Percentiles rank a stretch among this genome's conserved stretches.
Evolutionary conservation across 1,284 basidiomycete genomes (phyloP).

Genomic region (Fomitopsis pinicola): DNA sequence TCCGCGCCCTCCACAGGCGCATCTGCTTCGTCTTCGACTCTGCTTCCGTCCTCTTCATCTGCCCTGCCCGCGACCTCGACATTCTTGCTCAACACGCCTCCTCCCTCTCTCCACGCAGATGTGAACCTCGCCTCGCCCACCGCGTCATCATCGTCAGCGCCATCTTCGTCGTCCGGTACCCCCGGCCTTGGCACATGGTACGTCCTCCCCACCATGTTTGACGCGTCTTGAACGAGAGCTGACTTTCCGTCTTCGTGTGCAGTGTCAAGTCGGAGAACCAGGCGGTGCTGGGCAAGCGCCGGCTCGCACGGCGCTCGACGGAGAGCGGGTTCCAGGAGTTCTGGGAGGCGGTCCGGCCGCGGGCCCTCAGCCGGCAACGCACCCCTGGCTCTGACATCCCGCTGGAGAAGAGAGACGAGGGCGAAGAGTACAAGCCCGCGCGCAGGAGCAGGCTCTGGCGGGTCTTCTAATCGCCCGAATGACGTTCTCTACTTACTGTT

Average conservation of each 20-base stretch:
- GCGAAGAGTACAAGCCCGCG: neutral
- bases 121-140: neutral
- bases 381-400: neutral
- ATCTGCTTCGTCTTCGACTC: constrained; percentile 4
- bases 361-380: neutral
- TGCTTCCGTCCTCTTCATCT: neutral
- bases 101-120: neutral
- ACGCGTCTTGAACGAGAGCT: neutral
- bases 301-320: neutral
- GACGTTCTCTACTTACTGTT: too few relatives aligned
- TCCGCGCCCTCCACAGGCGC: neutral
- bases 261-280: neutral
- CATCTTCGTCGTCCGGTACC: neutral
- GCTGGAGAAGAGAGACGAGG: neutral
- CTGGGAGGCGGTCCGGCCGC: neutral
- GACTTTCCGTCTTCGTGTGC: neutral
- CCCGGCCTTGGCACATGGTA: neutral
- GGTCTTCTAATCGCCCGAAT: neutral
- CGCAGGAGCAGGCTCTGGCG: constrained; percentile 5
- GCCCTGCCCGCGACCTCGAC: neutral
- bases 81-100: constrained; percentile 1
- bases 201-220: neutral
- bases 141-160: neutral
- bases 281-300: neutral
- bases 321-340: neutral